Evolutionary conservation across 2,329 filamentous ascomycete genomes (phyloP).

Genomic region (Coniochaeta ligniaria): DNA sequence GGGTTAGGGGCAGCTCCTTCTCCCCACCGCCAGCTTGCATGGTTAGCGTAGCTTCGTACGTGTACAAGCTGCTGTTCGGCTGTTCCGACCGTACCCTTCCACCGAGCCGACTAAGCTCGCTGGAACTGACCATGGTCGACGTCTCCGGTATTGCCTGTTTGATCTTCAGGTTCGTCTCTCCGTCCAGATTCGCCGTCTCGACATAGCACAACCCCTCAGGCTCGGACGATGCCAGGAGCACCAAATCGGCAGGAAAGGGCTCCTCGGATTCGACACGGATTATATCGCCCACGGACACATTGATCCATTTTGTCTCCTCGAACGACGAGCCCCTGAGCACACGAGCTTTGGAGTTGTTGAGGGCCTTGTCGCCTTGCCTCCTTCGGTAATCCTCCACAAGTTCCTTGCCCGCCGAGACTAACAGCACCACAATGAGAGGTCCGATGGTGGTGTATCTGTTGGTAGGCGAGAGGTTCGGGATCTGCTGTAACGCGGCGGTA

Average conservation of each 20-base stretch:
- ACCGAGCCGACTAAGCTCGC: constrained; percentile 76
- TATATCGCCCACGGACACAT: constrained; percentile 87
- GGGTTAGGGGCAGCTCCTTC: constrained; percentile 82
- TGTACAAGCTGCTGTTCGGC: constrained; percentile 96
- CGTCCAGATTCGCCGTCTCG: constrained; percentile 94
- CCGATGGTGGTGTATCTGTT: constrained; percentile 95
- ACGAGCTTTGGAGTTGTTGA: constrained; percentile 82
- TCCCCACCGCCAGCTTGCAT: constrained; percentile 86
- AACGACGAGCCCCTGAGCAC: constrained; percentile 81
- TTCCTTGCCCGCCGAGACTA: constrained; percentile 95
- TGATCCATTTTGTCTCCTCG: constrained; percentile 85
- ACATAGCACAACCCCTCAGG: constrained; percentile 98
- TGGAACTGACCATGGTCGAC: constrained; percentile 74
- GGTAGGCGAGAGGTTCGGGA: constrained; percentile 88
- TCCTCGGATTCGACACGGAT: constrained; percentile 90
- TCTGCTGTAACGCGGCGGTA: constrained; percentile 89
- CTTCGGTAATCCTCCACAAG: constrained; percentile 88
- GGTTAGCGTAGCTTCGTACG: constrained; percentile 92
- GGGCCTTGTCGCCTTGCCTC: constrained; percentile 73
- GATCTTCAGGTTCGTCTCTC: constrained; percentile 97
- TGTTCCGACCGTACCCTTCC: constrained; percentile 90
- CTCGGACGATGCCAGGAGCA: constrained; percentile 88
- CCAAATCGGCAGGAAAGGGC: constrained; percentile 88
- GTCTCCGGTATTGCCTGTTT: constrained; percentile 97
- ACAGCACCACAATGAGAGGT: constrained; percentile 79